These are phyloP conservation scores for Paxillus involutus DNA, from an alignment of 768 basidiomycete species.

Conservation along the genomic window DNA sequence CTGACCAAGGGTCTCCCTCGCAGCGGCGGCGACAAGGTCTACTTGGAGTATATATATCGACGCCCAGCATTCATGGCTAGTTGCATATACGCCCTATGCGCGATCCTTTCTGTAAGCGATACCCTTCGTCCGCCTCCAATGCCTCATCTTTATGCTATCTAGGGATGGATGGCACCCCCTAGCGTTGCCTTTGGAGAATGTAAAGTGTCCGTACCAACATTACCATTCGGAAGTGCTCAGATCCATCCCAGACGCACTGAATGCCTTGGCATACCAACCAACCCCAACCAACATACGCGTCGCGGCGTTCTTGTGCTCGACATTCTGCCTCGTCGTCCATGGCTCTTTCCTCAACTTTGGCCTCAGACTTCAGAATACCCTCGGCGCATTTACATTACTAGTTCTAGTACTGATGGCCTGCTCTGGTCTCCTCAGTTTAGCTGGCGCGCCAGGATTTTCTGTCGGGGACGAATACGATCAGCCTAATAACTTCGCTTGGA, in stretches of 20 bases:
- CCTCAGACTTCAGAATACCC: constrained; percentile 59
- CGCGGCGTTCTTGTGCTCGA: constrained; percentile 51
- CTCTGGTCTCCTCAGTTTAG: constrained; percentile 55
- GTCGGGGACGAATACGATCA: constrained; percentile 49
- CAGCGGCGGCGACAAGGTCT: constrained; percentile 77
- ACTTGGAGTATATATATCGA: constrained; percentile 67
- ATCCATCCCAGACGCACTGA: constrained; percentile 50
- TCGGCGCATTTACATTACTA: constrained; percentile 61
- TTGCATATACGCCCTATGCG: constrained; percentile 55
- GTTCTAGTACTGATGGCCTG: constrained; percentile 51
- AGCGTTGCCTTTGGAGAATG: constrained; percentile 76
- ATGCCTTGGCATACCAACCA: constrained; percentile 48
- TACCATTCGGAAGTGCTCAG: neutral
- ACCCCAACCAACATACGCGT: constrained; percentile 49
- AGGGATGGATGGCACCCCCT: constrained; percentile 61
- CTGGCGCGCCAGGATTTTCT: constrained; percentile 47
- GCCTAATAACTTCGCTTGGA: constrained; percentile 61
- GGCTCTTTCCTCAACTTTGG: constrained; percentile 54
- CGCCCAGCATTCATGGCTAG: constrained; percentile 61
- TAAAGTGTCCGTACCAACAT: constrained; percentile 25
- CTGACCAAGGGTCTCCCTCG: constrained; percentile 58
- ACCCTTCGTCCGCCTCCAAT: neutral
- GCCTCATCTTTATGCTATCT: neutral
- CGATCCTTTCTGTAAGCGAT: constrained; percentile 50
- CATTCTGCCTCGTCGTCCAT: constrained; percentile 57